Percentiles rank a stretch among this genome's conserved stretches.
Evolutionary conservation across 192 early-diverging fungal genomes (phyloP).

Genomic region (Chytriomyces sp.): DNA sequence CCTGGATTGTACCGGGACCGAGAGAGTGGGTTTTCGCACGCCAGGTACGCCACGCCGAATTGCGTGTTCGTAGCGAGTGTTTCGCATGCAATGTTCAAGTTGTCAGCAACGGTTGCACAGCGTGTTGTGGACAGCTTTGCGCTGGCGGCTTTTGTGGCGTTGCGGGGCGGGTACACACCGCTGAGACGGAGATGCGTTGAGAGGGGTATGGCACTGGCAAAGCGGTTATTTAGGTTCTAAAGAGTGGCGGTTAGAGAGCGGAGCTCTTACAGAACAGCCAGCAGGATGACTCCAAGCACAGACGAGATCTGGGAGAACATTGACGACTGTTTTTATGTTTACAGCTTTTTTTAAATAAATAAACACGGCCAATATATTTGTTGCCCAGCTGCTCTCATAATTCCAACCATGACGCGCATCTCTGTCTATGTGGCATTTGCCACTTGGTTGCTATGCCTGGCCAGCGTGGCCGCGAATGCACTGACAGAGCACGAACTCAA

Average conservation of each 20-base stretch:
- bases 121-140: background rate
- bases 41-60: slow-evolving; percentile 23
- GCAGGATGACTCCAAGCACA: background rate
- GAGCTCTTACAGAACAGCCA: background rate
- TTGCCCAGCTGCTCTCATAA: no score
- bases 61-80: background rate
- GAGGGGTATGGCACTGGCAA: background rate
- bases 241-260: background rate
- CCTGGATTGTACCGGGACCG: slow-evolving; percentile 12
- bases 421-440: no score
- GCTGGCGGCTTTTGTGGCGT: background rate
- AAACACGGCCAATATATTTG: no score
- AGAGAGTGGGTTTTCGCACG: slow-evolving; percentile 6
- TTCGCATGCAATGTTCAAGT: slow-evolving; percentile 10
- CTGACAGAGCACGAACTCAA: no score
- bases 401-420: no score
- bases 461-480: no score
- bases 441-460: no score
- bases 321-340: no score
- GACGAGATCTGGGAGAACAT: no score
- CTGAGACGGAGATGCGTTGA: slow-evolving; percentile 14
- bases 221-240: background rate
- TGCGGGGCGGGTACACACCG: slow-evolving; percentile 1
- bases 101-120: background rate
- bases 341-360: no score